Evolutionary conservation across 495 filamentous ascomycete genomes (phyloP), one percentile per base, ranked within the genome.

Genomic region (Tuber umbilicatum): DNA sequence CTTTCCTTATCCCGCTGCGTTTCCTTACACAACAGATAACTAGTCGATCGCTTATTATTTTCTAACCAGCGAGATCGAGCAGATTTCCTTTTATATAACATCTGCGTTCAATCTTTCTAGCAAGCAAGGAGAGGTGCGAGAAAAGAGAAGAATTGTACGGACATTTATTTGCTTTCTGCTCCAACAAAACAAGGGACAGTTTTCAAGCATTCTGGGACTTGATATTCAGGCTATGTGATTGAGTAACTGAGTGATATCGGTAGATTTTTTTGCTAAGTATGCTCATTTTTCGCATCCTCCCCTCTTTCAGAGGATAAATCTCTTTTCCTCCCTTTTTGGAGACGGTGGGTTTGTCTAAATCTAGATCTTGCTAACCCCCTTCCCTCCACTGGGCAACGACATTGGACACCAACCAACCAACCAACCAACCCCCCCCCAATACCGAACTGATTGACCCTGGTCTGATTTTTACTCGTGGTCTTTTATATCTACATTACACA

Each of bases 11-110:
- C 27, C 55, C 55, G 35, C 55, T 35, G 55, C 55, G 27, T 35
- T 35, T 64, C 9, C 19, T 64, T 35, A 64, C 27, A 64, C 27
- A 64, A 7, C 55, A 64, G 27, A 64, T 64, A 64, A 64, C 27
- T 35, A 64, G 55, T 64, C 55, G 35, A 64, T 64, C 55, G 55
- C 55, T 64, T 64, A 64, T 64, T 64, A 35, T 64, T 64, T 64
- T 64, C 55, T 64, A 14, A 64, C 55, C 55, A 64, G 14, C 55
- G 4, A 19, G 55, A 64, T 35, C 27, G 2, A 35, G 55, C 55
- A 64, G 55, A 64, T 64, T 64, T 35, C 55, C 55, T 64, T 64
- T 64, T 64, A 64, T 64, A 64, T 64, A 64, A 64, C 55, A 35
- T 64, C 55, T 64, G 55, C 55, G 55, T 64, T 64, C 27, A 31